These are phyloP conservation scores for Lenzites betulinus DNA, from an alignment of 768 basidiomycete genomes.

Conservation along the genomic window DNA sequence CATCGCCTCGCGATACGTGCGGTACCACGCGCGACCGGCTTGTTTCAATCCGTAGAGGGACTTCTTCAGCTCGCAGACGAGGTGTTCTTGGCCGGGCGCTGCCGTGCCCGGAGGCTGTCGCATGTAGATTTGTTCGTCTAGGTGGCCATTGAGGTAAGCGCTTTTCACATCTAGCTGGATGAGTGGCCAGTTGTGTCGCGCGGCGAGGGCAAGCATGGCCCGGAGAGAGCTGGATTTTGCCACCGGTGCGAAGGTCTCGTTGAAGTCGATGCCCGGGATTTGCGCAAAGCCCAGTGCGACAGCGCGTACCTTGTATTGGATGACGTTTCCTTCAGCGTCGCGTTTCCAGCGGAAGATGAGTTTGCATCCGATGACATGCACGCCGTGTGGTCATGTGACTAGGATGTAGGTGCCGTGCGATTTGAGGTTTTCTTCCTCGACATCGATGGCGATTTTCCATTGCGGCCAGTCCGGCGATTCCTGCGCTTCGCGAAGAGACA, in stretches of 20 bases:
- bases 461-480: constrained; percentile 3
- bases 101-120: constrained; percentile 6
- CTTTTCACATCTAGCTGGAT: constrained; percentile 38
- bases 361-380: constrained; percentile 13
- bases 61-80: background rate
- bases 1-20: constrained; percentile 1
- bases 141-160: constrained; percentile 30
- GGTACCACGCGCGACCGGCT: constrained; percentile 14
- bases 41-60: constrained; percentile 21
- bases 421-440: constrained; percentile 11
- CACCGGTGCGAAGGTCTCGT: background rate
- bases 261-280: background rate
- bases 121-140: constrained; percentile 26
- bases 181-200: constrained; percentile 29
- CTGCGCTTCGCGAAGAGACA: constrained; percentile 25
- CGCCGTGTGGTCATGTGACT: constrained; percentile 3
- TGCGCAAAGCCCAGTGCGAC: background rate
- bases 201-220: constrained; percentile 32
- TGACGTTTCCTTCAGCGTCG: background rate
- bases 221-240: constrained; percentile 27
- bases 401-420: constrained; percentile 8
- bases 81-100: background rate
- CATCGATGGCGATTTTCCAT: constrained; percentile 16
- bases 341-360: background rate
- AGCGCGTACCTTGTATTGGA: background rate